Conservation (phyloP, 148 eudicot species). For the Nyssa sinensis region DNA sequence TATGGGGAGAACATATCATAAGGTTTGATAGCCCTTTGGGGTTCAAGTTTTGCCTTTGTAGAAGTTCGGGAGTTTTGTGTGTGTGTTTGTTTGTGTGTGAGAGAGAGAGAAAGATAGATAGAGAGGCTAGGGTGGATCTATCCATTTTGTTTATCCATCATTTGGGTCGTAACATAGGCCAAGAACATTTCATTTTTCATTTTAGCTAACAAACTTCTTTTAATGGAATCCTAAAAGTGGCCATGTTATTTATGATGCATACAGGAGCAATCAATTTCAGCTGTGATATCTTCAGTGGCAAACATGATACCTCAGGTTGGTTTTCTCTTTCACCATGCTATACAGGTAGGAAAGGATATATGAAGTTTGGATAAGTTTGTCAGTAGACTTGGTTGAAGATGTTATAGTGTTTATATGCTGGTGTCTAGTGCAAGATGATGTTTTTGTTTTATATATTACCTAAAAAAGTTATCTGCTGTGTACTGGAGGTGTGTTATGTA, state of each 20-base stretch:
- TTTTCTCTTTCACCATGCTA: constrained; percentile 6
- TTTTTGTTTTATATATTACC: too few relatives aligned
- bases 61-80: not conserved
- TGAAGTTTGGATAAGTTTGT: not conserved
- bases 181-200: too few relatives aligned
- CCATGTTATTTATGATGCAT: constrained; percentile 18
- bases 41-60: not conserved
- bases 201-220: not conserved
- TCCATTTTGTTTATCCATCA: not conserved
- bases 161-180: too few relatives aligned
- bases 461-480: too few relatives aligned
- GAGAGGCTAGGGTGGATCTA: too few relatives aligned
- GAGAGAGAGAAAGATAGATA: not conserved
- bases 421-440: too few relatives aligned
- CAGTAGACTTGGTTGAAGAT: not conserved
- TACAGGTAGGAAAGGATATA: not conserved
- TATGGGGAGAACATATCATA: not conserved
- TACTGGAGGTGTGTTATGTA: too few relatives aligned
- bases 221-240: not conserved
- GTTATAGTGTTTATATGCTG: too few relatives aligned
- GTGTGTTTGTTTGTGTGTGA: too few relatives aligned
- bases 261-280: constrained; percentile 88
- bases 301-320: constrained; percentile 92
- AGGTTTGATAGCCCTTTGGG: not conserved
- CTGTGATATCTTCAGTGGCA: constrained; percentile 74